A percentile compares a stretch with the other conserved stretches of the same genome.
These are phyloP conservation scores for Metrosideros polymorpha DNA, from an alignment of 441 rosid species.

Conservation along the genomic window DNA sequence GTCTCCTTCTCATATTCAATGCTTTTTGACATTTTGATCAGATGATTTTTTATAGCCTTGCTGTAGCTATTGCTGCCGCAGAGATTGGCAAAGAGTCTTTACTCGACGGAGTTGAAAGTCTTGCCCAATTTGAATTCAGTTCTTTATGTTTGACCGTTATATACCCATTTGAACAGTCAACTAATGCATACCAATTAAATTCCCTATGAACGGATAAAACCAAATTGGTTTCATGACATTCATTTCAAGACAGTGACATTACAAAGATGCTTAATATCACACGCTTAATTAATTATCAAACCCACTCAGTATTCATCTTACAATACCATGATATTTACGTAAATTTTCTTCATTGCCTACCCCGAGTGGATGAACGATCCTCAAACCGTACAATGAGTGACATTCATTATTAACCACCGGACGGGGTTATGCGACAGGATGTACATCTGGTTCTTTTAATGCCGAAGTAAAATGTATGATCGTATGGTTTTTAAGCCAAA, in stretches of 20 bases:
- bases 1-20: no score
- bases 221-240: no score
- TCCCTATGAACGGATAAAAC: no score
- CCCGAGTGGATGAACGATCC: background rate
- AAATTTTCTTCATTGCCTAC: background rate
- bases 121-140: background rate
- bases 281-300: background rate
- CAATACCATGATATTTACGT: background rate
- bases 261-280: background rate
- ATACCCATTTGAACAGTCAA: no score
- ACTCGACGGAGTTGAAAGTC: background rate
- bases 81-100: background rate
- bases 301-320: background rate
- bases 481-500: background rate
- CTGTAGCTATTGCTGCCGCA: no score
- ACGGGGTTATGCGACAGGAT: background rate
- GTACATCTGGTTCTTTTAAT: background rate
- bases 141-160: no score
- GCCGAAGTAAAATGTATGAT: background rate
- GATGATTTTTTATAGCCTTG: no score
- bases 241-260: no score
- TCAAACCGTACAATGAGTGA: background rate
- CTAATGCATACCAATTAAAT: no score
- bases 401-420: background rate
- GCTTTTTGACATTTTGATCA: no score